Evolutionary conservation across 495 filamentous ascomycete species (phyloP).

Genomic region (Aspergillus diversus): DNA sequence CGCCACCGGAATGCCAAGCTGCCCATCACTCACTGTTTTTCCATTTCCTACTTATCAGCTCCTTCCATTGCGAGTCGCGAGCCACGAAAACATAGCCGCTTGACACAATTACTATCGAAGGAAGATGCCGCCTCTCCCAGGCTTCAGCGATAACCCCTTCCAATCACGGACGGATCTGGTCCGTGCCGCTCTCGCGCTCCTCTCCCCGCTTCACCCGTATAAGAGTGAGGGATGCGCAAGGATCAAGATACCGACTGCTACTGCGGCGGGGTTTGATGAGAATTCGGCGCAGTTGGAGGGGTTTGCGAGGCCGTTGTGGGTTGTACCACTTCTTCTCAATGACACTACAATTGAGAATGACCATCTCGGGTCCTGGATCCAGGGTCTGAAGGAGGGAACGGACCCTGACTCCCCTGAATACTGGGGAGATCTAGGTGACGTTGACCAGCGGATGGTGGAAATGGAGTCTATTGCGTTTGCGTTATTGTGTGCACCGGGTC

Average conservation of each 20-base stretch:
- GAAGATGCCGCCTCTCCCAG: constrained; percentile 13
- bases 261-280: constrained; percentile 28
- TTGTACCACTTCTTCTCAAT: constrained; percentile 19
- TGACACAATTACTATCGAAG: too few relatives aligned
- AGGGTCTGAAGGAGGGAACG: constrained; percentile 21
- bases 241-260: constrained; percentile 25
- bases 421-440: constrained; percentile 27
- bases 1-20: too few relatives aligned
- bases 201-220: constrained; percentile 20
- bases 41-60: too few relatives aligned
- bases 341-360: neutral
- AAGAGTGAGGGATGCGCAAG: constrained; percentile 21
- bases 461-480: constrained; percentile 29
- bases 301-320: constrained; percentile 29
- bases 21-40: too few relatives aligned
- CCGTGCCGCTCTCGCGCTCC: constrained; percentile 19
- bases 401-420: constrained; percentile 29
- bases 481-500: constrained; percentile 18
- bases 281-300: constrained; percentile 29
- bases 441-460: constrained; percentile 34
- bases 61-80: too few relatives aligned
- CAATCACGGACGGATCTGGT: constrained; percentile 17
- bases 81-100: too few relatives aligned
- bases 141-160: constrained; percentile 19
- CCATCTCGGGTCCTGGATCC: constrained; percentile 25